Conservation (phyloP, 768 basidiomycete species). For the Butyriboletus loyo region DNA sequence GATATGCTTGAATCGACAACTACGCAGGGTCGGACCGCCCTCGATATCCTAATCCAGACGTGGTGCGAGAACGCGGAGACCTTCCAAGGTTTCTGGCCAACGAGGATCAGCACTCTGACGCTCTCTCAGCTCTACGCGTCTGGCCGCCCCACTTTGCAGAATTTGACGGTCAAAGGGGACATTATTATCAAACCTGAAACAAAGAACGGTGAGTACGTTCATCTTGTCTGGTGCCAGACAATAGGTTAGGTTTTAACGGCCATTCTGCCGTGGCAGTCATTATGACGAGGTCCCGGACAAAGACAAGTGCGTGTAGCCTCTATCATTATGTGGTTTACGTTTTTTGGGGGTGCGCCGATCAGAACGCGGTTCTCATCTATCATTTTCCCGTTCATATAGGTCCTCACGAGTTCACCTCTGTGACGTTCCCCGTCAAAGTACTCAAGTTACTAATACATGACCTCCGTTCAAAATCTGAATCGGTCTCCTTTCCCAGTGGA, state of each 20-base stretch:
- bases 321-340: slow-evolving; percentile 1
- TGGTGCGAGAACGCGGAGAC: slow-evolving; percentile 96
- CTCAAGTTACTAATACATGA: slow-evolving; percentile 88
- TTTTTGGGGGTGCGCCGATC: background rate
- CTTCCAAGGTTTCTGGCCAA: slow-evolving; percentile 94
- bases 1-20: slow-evolving; percentile 68
- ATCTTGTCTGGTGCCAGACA: slow-evolving; percentile 4
- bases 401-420: slow-evolving; percentile 81
- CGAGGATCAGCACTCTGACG: slow-evolving; percentile 80
- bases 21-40: slow-evolving; percentile 57
- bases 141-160: slow-evolving; percentile 62
- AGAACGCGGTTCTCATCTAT: slow-evolving; percentile 17
- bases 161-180: slow-evolving; percentile 84
- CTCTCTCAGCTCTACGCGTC: slow-evolving; percentile 70
- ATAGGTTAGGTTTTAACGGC: slow-evolving; percentile 12
- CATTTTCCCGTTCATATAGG: slow-evolving; percentile 41
- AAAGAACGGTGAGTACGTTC: slow-evolving; percentile 62
- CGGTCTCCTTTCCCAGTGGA: slow-evolving; percentile 60
- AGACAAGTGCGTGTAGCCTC: slow-evolving; percentile 58
- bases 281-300: slow-evolving; percentile 93
- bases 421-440: slow-evolving; percentile 89
- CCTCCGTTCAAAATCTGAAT: slow-evolving; percentile 74
- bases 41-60: slow-evolving; percentile 86
- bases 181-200: slow-evolving; percentile 81
- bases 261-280: slow-evolving; percentile 59